Evolutionary conservation across 2,329 filamentous ascomycete species (phyloP), one percentile per base, ranked within the genome.

Genomic region (Trichophaea hybrida): DNA sequence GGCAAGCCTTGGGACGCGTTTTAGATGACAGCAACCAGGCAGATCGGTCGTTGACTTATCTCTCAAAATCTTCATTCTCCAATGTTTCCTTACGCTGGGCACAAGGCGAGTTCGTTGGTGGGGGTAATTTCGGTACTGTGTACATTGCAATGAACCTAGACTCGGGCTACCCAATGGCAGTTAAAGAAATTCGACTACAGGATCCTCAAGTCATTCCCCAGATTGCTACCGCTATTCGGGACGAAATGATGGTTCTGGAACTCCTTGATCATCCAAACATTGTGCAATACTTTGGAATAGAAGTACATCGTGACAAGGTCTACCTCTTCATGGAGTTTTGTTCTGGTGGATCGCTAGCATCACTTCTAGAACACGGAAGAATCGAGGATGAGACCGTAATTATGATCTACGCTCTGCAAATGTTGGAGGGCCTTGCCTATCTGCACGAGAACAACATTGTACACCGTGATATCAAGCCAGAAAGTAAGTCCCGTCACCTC

Each of bases 271-370:
- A 98, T 70, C 93, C 93, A 24, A 98, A 98, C 70, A 88, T 98
- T 62, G 94, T 98, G 24, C 91, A 89, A 7, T 98, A 98, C 73
- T 93, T 93, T 70, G 93, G 93, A 60, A 97, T 98, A 69, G 93
- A 98, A 72, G 93, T 96, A 2, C 93, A 98, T 73, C 82, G 93
- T 64, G 93, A 98, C 76, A 93, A 95, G 70, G 93, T 98, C n/a
- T 98, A 97, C 73, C 96, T 98, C 67, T 98, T 98, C 72, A 98
- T 98, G 93, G 93, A 98, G 73, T 97, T 94, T 73, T 98, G 93
- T 72, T 94, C 89, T 4, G 91, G 93, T 55, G 93, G 93, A 17
- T 97, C 91, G 13, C 77, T 98, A 53, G 90, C 93, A 46, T 86
- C 81, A 55, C 75, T 98, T 56, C 77, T 98, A 46, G 93, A 98